A percentile compares a stretch with the other conserved stretches of the same genome.
phyloP scores from a whole-genome alignment of 208 protist genomes.

The Hexamita inflata region DNA sequence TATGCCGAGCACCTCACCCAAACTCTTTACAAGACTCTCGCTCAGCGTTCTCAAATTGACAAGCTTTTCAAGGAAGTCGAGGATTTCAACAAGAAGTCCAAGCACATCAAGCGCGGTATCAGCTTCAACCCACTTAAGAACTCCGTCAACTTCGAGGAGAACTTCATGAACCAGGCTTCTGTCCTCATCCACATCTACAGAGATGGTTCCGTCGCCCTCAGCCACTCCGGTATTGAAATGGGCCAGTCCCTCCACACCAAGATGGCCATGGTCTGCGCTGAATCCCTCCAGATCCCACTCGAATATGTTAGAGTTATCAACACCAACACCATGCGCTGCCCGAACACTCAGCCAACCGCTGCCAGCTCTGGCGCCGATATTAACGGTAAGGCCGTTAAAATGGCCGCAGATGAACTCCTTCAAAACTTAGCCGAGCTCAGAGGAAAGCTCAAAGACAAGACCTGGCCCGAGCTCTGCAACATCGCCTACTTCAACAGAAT shows the following conservation, averaged over 20 bases:
- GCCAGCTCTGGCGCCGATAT: slow-evolving; percentile 36
- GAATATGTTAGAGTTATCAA: slow-evolving; percentile 39
- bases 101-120: slow-evolving; percentile 33
- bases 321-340: slow-evolving; percentile 43
- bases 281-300: slow-evolving; percentile 37
- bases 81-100: slow-evolving; percentile 25
- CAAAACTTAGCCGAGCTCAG: background rate
- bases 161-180: slow-evolving; percentile 42
- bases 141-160: slow-evolving; percentile 34
- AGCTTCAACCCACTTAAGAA: slow-evolving; percentile 33
- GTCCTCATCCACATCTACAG: slow-evolving; percentile 32
- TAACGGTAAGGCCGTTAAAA: slow-evolving; percentile 28
- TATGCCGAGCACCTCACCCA: background rate
- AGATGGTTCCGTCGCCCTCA: slow-evolving; percentile 35
- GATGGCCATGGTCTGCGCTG: slow-evolving; percentile 41
- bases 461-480: slow-evolving; percentile 5
- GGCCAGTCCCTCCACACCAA: slow-evolving; percentile 35
- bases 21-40: background rate
- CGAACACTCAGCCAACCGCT: slow-evolving; percentile 54
- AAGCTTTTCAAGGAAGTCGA: background rate
- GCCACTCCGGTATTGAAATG: slow-evolving; percentile 40
- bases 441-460: background rate
- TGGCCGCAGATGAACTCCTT: slow-evolving; percentile 4
- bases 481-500: slow-evolving; percentile 24
- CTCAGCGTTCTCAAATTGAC: background rate